Evolutionary conservation across 2,329 filamentous ascomycete genomes (phyloP).

Genomic region (Paecilomyces dactylethromorphus): DNA sequence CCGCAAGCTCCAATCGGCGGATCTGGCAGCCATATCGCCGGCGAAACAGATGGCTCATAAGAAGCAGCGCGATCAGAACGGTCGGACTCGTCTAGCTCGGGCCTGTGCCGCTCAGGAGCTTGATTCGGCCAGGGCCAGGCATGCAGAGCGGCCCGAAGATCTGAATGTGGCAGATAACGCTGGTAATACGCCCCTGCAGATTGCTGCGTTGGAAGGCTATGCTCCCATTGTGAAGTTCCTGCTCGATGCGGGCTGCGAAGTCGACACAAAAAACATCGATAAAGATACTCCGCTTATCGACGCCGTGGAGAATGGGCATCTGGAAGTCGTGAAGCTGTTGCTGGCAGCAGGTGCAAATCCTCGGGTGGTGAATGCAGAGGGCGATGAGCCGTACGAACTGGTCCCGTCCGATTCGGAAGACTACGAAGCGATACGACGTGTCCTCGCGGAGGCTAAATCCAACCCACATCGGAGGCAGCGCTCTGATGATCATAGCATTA

Average conservation of each 20-base stretch:
- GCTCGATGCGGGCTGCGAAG: slow-evolving; percentile 74
- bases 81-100: slow-evolving; percentile 82
- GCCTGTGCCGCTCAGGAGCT: slow-evolving; percentile 83
- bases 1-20: slow-evolving; percentile 35
- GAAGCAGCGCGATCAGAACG: slow-evolving; percentile 86
- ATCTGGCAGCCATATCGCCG: slow-evolving; percentile 52
- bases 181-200: slow-evolving; percentile 92
- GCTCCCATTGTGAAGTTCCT: slow-evolving; percentile 82
- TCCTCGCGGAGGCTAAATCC: slow-evolving; percentile 58
- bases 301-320: slow-evolving; percentile 89
- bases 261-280: slow-evolving; percentile 71
- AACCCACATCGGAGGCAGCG: slow-evolving; percentile 43
- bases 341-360: slow-evolving; percentile 86
- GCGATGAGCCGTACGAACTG: slow-evolving; percentile 83
- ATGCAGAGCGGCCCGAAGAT: slow-evolving; percentile 76
- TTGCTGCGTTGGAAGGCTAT: slow-evolving; percentile 80
- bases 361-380: slow-evolving; percentile 82
- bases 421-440: slow-evolving; percentile 68
- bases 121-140: slow-evolving; percentile 66
- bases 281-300: slow-evolving; percentile 93
- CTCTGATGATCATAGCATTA: slow-evolving; percentile 35
- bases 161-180: slow-evolving; percentile 87
- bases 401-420: slow-evolving; percentile 70
- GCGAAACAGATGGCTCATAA: slow-evolving; percentile 63
- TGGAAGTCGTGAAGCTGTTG: slow-evolving; percentile 79